Evolutionary conservation across 164 flowering plant species (phyloP).

Genomic region (Akebia trifoliata): DNA sequence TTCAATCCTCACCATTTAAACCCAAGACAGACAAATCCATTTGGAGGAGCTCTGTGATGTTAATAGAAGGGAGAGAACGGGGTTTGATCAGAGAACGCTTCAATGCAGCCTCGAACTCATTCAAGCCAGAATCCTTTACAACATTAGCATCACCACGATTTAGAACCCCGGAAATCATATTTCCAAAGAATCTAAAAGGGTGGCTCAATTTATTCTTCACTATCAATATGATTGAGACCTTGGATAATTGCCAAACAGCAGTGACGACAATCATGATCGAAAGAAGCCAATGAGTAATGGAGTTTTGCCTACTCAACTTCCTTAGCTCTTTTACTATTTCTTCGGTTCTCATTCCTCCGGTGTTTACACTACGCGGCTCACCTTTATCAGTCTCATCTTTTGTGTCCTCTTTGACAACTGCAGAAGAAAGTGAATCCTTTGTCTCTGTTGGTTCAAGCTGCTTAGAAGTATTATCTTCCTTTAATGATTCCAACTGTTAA

Average conservation of each 20-base stretch:
- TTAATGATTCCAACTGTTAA: conserved; percentile 42
- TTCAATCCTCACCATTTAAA: too few relatives aligned
- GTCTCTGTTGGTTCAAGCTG: conserved; percentile 11
- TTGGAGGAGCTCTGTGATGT: too few relatives aligned
- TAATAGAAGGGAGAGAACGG: too few relatives aligned
- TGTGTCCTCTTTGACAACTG: conserved; percentile 4
- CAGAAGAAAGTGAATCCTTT: conserved; percentile 14
- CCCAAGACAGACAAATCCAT: too few relatives aligned
- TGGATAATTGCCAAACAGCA: conserved; percentile 67
- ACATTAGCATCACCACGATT: too few relatives aligned
- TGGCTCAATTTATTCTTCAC: conserved; percentile 46
- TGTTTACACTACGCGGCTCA: too few relatives aligned
- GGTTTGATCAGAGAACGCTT: too few relatives aligned
- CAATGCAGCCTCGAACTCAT: too few relatives aligned
- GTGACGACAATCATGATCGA: conserved; percentile 57
- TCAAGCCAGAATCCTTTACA: too few relatives aligned
- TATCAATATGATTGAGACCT: conserved; percentile 54
- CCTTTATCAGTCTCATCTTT: conserved; percentile 3
- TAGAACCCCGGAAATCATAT: conserved; percentile 29
- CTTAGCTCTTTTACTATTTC: conserved; percentile 56
- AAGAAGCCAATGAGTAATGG: conserved; percentile 60
- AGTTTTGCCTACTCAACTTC: conserved; percentile 59
- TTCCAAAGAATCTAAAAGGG: conserved; percentile 51
- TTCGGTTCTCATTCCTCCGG: conserved; percentile 22
- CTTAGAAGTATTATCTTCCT: conserved; percentile 17